Evolutionary conservation across 129 eudicot genomes (phyloP), one percentile per base, ranked within the genome.

Genomic region (Lonicera japonica): DNA sequence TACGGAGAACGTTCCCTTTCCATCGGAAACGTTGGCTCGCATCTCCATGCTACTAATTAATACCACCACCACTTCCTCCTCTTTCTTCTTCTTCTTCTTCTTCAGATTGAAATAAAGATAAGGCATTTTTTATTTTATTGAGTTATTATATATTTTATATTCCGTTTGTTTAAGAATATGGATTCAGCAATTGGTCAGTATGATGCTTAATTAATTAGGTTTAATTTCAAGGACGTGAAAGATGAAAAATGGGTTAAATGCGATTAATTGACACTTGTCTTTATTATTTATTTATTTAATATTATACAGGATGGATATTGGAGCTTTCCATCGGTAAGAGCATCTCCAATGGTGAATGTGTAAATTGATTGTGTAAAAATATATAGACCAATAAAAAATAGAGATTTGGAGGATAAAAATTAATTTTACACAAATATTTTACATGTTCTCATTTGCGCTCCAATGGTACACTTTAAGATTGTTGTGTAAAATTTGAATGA

Each of bases 11-110:
- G 60, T 63, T 14, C 21, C 21, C 55, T 50, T 50, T 50, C 21
- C 21, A 50, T 50, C 16, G 51, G 51, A 45, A 45, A 5, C 51
- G 51, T 3, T 45, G 17, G 95, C 87, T 80, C 86, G 81, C 22
- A 76, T 81, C 83, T 83, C 95, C 88, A 82, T 70, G 55, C 54
- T 8, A 43, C n/a, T n/a, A n/a, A n/a, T n/a, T n/a, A n/a, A n/a
- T n/a, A n/a, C n/a, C n/a, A n/a, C 50, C 50, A 58, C 70, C 25
- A 38, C 25, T 38, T 39, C 19, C 39, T 25, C 68, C 54, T 60
- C 54, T 58, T 67, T 58, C 67, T 70, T 65, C 80, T 60, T 72
- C 76, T 60, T 65, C 71, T n/a, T n/a, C n/a, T n/a, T 41, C 58
- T 18, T n/a, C 57, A 29, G 6, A 61, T 39, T 52, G 67, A 73